Base-by-base conservation (phyloP, 768 basidiomycete genomes). In the Leccinum imitatum region DNA sequence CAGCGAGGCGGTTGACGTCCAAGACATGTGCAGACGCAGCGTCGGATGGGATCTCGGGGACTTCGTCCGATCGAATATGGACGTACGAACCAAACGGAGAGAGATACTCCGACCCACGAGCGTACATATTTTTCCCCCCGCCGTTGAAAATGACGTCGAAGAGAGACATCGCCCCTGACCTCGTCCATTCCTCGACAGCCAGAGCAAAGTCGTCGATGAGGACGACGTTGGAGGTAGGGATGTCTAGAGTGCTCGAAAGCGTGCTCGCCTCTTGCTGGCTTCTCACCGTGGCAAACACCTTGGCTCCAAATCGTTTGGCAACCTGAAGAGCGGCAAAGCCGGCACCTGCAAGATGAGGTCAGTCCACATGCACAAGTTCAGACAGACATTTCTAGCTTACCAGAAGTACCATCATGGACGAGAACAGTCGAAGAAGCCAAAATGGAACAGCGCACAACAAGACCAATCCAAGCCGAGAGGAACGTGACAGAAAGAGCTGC, bases 401-500 rank as follows among this genome's bases (percentile, higher is more conserved):
- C 64, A 55, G 71, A 71, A 33, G 61, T 31, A 14, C 64, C 71
- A 50, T 71, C 68, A 17, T 72, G 71, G 19, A 72, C 54, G 6
- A 73, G 65, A 23, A 73, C 59, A 3, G 60, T 60, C 10, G 71
- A 73, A 54, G 62, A 60, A 4, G 69, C 46, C 0, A 62, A 61
- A 46, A 72, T 60, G 13, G 59, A 54, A 47, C 59, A 66, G 19
- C 63, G 64, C 2, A 47, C 50, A 15, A 67, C 62, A 27, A 73
- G 60, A 47, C 71, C 71, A 15, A 69, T 64, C 71, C 71, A 72
- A 11, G 71, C 59, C 4, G 71, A 48, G 25, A 71, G 65, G 63
- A 72, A 65, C 1, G 64, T 56, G 39, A 58, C 21, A 33, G 71
- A 59, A 3, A 73, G 39, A 33, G 65, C 59, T 15, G 66, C 71